These are phyloP conservation scores for Diplodia corticola DNA, from an alignment of 2,329 filamentous ascomycete genomes.

Conservation along the genomic window DNA sequence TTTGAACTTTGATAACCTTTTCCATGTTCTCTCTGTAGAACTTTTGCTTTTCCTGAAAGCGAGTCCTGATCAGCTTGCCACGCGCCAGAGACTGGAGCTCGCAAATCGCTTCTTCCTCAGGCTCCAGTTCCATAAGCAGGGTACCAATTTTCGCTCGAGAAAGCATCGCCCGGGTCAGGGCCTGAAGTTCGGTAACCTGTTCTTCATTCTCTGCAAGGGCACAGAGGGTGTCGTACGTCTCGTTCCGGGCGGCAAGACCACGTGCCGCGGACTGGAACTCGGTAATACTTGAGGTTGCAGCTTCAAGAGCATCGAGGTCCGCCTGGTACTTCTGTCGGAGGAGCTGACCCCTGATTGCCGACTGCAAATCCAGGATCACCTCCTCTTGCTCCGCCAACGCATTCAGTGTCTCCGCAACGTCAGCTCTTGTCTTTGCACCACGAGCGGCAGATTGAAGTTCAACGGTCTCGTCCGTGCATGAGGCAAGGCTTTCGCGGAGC, in stretches of 20 bases:
- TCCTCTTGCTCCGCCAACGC: conserved; percentile 46
- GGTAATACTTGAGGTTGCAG: conserved; percentile 58
- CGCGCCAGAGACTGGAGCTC: conserved; percentile 74
- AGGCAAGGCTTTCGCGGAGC: conserved; percentile 2
- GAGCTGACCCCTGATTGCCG: conserved; percentile 51
- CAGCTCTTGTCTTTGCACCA: conserved; percentile 30
- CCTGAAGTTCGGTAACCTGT: conserved; percentile 70
- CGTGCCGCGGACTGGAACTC: conserved; percentile 67
- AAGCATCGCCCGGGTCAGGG: conserved; percentile 75
- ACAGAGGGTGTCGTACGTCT: conserved; percentile 64
- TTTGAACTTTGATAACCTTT: conserved; percentile 98
- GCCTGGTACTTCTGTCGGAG: conserved; percentile 46
- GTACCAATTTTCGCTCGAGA: conserved; percentile 72
- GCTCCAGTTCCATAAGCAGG: conserved; percentile 74
- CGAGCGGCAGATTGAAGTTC: conserved; percentile 22
- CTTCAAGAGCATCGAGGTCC: conserved; percentile 56
- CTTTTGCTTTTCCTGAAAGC: conserved; percentile 80
- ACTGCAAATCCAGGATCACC: conserved; percentile 53
- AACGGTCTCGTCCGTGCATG: neutral
- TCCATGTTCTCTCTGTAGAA: conserved; percentile 98
- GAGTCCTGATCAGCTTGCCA: conserved; percentile 70
- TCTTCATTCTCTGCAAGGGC: conserved; percentile 69
- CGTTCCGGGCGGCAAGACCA: conserved; percentile 64
- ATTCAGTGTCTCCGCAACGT: conserved; percentile 8
- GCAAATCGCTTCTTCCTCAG: conserved; percentile 74